Base-by-base conservation (phyloP, 345 rosid genomes). In the Streptanthus diversifolius region DNA sequence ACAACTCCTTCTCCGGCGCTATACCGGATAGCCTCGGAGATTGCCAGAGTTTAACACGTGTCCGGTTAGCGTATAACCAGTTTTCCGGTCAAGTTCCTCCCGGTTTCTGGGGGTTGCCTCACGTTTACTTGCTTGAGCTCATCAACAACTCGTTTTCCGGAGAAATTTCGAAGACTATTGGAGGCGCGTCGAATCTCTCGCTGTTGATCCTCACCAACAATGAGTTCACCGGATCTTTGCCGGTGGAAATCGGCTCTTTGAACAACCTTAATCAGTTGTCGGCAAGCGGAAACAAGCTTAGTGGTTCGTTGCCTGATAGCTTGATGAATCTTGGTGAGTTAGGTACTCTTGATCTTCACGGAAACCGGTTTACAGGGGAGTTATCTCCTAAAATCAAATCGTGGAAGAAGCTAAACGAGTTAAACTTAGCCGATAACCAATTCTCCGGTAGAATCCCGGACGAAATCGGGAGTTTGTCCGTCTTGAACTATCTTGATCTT, bases 91-190 rank as follows among this genome's bases (percentile, higher is more conserved):
- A 76, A 51, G 82, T 92, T 51, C 98, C 99, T 5, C 9, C 80
- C 11, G 86, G 87, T 5, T 77, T 95, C 58, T 95, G 98, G 99
- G 98, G 98, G 1, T 71, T 95, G 74, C 98, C 99, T 19, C 92
- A 74, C 24, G 95, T 89, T 8, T 82, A 79, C 68, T 79, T 95
- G 70, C 82, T 92, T 39, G 98, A 92, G 70, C 87, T 92, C 3
- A 63, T 48, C 4, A 81, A 79, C 51, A 92, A 92, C 70, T 83
- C 84, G 22, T 74, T 95, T 3, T 83, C 97, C 1, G 99, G 99
- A 0, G 77, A 73, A 30, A 81, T 95, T 21, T 81, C 85, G 4
- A 87, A 83, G 70, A 74, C 77, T 1, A 86, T 95, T 0, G 87
- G 87, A 3, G 71, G 83, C 18, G 99, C 98, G 3, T 73, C 85